phyloP scores from a whole-genome alignment of 2,329 filamentous ascomycete genomes.

The Sporothrix brunneoviolacea region DNA sequence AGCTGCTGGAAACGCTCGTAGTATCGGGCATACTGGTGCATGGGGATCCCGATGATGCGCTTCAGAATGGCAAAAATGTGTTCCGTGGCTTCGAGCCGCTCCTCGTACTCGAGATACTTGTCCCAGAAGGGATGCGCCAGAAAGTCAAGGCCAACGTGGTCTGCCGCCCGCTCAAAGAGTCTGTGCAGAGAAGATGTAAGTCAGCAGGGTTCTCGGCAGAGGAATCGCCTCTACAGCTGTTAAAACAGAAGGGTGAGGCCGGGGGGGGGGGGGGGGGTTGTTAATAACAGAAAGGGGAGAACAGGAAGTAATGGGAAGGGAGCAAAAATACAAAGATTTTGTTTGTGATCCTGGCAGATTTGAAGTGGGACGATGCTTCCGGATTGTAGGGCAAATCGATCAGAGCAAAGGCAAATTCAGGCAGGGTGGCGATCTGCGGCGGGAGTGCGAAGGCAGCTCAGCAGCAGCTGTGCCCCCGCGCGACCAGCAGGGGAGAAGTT shows the following conservation, averaged over 20 bases:
- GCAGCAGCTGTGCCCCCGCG: not conserved
- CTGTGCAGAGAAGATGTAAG: slow-evolving; percentile 41
- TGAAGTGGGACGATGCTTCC: not conserved
- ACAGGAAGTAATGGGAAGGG: slow-evolving; percentile 32
- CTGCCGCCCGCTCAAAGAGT: slow-evolving; percentile 84
- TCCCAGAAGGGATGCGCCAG: slow-evolving; percentile 96
- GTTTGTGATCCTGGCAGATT: slow-evolving; percentile 5
- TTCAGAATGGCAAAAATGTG: slow-evolving; percentile 78
- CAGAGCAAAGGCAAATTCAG: slow-evolving; percentile 9
- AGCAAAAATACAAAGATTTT: slow-evolving; percentile 54
- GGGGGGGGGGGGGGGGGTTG: slow-evolving; percentile 21
- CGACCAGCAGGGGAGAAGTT: not conserved
- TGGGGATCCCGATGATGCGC: slow-evolving; percentile 80
- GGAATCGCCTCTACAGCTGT: slow-evolving; percentile 21
- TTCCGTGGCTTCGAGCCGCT: slow-evolving; percentile 76
- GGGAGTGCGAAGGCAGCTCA: not conserved
- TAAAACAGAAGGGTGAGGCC: slow-evolving; percentile 11
- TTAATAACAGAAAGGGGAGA: not conserved
- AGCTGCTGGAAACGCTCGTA: slow-evolving; percentile 83
- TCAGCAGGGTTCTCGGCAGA: not conserved
- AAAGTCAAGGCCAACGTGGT: slow-evolving; percentile 84
- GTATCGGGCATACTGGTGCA: slow-evolving; percentile 93
- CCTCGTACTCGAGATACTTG: slow-evolving; percentile 96
- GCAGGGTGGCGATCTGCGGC: slow-evolving; percentile 5
- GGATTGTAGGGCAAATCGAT: not conserved